Evolutionary conservation across 148 eudicot species (phyloP).

Genomic region (Fagopyrum esculentum): DNA sequence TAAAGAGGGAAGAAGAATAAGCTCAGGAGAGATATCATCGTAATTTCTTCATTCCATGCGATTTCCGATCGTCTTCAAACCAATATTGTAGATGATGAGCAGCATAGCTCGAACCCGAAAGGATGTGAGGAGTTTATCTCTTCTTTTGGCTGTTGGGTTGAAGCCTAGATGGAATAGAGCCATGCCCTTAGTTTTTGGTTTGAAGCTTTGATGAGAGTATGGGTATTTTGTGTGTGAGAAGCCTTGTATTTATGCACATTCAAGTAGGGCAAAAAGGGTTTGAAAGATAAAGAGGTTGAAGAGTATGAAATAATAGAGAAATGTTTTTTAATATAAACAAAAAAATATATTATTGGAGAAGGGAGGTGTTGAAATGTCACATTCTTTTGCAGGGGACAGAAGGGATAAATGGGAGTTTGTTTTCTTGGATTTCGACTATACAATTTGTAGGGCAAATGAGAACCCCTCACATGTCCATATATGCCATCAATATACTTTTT

Average conservation of each 20-base stretch:
- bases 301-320: not conserved
- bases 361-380: constrained; percentile 44
- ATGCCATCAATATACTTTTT: not conserved
- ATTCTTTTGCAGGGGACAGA: constrained; percentile 46
- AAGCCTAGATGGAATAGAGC: constrained; percentile 20
- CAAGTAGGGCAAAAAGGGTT: not conserved
- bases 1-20: constrained; percentile 29
- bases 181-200: constrained; percentile 5
- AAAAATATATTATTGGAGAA: constrained; percentile 24
- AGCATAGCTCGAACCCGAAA: not conserved
- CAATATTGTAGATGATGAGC: not conserved
- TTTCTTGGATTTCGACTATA: constrained; percentile 34
- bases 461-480: constrained; percentile 5
- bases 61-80: not conserved
- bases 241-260: constrained; percentile 21
- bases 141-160: constrained; percentile 23
- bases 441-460: constrained; percentile 2
- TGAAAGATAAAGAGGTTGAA: not conserved
- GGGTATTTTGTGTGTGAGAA: not conserved
- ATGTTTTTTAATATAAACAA: constrained; percentile 7
- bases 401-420: constrained; percentile 45
- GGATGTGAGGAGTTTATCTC: not conserved
- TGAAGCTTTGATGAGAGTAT: constrained; percentile 1
- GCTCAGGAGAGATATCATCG: constrained; percentile 75
- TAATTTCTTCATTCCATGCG: constrained; percentile 20